Evolutionary conservation across 352 stramenopile genomes (phyloP).

Genomic region (Thraustochytrium striatum): DNA sequence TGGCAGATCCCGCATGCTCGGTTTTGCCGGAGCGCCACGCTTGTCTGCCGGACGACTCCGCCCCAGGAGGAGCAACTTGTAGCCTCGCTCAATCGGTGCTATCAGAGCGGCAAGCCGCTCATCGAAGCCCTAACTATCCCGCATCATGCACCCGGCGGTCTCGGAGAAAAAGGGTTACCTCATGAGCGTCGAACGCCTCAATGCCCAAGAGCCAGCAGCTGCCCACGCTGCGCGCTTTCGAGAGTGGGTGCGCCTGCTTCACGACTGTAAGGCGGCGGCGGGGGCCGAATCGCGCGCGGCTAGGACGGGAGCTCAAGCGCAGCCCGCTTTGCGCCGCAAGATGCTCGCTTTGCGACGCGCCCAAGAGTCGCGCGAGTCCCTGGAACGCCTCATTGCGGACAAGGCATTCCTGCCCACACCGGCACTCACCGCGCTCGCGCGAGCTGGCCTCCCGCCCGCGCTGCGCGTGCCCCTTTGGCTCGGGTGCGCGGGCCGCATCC

Average conservation of each 20-base stretch:
- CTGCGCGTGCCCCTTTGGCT: no score
- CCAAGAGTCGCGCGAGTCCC: neutral
- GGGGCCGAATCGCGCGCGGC: neutral
- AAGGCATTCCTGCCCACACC: neutral
- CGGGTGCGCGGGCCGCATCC: no score
- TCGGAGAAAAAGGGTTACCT: neutral
- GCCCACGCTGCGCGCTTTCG: neutral
- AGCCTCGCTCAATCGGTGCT: no score
- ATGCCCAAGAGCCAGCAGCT: neutral
- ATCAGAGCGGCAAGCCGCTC: neutral
- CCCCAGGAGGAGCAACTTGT: no score
- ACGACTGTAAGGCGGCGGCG: neutral
- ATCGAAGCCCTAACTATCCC: neutral
- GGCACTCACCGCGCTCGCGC: neutral
- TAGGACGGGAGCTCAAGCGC: neutral
- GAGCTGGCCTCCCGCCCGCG: no score
- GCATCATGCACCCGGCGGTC: neutral
- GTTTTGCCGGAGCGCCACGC: neutral
- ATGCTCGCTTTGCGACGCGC: neutral
- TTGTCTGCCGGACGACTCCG: no score
- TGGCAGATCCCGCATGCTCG: constrained; percentile 3
- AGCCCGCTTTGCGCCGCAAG: neutral
- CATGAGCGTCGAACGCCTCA: neutral
- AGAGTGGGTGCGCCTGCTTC: neutral
- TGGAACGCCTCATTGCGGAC: neutral